Evolutionary conservation across 2,329 filamentous ascomycete genomes (phyloP), one percentile per base, ranked within the genome.

Genomic region (Pseudogymnoascus sp.): DNA sequence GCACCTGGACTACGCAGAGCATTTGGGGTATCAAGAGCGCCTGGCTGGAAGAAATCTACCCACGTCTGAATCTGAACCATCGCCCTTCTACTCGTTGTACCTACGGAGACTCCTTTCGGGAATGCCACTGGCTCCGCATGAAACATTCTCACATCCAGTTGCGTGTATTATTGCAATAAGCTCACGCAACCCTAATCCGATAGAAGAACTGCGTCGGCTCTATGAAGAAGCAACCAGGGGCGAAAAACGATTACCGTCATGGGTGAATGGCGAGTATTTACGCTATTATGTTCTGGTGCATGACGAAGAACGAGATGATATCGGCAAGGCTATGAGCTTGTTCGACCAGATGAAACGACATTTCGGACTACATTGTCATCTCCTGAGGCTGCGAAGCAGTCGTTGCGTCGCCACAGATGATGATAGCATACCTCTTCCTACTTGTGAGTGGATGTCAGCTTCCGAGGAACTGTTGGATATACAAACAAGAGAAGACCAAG

Each of bases 261-360:
- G 93, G 89, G 89, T 97, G 0, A 87, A 96, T 71, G 87, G 89
- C 31, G 92, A 97, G 65, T 99, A 94, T 73, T 78, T 99, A 66
- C 85, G 94, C 65, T 99, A 99, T 74, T 99, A 99, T 74, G 90
- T 99, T 13, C 79, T 99, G 42, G 88, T 99, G 15, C 94, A 99
- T 70, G 94, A 99, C 69, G 95, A 99, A 75, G 94, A 99, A 72
- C 86, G 86, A 64, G 93, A 96, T 71, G 92, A 99, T 72, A 96
- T 97, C 64, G 85, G 85, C 37, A 89, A 92, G 74, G 96, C 92
- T 10, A 93, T 93, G 74, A 84, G 86, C 15, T 79, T 97, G 29
- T 99, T 96, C 74, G 94, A 99, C 69, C 91, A 97, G 74, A 99
- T 99, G 95, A 99, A 97, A 76, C 86, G 94, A n/a, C 91, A 97